Conservation (phyloP, 345 rosid species). For the Viola odorata region DNA sequence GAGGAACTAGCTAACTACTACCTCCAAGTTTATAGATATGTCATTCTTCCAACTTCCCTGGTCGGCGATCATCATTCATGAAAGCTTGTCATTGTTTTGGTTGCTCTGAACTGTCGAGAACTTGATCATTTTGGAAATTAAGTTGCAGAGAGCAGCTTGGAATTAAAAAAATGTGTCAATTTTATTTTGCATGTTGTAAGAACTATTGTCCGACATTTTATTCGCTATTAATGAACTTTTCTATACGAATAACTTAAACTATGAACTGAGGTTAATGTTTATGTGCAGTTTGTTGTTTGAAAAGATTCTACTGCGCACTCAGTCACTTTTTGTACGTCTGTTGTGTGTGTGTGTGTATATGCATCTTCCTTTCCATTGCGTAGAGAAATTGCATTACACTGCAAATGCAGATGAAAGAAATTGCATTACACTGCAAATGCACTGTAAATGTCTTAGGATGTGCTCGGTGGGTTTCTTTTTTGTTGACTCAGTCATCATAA, state of each 20-base stretch:
- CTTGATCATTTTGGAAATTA: not conserved
- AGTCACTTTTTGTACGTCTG: not conserved
- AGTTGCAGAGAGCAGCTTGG: not conserved
- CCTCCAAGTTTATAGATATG: not conserved
- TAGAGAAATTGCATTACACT: not conserved
- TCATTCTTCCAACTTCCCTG: not conserved
- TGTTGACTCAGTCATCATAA: too few species aligned
- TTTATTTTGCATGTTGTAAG: not conserved
- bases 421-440: not conserved
- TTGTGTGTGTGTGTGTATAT: not conserved
- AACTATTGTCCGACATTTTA: not conserved
- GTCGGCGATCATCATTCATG: not conserved
- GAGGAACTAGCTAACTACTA: conserved; percentile 6
- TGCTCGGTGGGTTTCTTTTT: too few species aligned
- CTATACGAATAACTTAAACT: not conserved
- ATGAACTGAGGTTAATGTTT: not conserved
- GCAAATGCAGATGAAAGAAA: too few species aligned
- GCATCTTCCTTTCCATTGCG: not conserved
- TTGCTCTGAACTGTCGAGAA: not conserved
- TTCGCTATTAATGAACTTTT: not conserved
- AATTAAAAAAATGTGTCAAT: not conserved
- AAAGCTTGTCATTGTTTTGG: not conserved
- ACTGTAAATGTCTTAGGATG: too few species aligned
- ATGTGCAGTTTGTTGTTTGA: not conserved
- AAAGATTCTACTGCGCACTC: not conserved